Conservation (phyloP, 2,329 filamentous ascomycete species). For the Laburnicola sp. region DNA sequence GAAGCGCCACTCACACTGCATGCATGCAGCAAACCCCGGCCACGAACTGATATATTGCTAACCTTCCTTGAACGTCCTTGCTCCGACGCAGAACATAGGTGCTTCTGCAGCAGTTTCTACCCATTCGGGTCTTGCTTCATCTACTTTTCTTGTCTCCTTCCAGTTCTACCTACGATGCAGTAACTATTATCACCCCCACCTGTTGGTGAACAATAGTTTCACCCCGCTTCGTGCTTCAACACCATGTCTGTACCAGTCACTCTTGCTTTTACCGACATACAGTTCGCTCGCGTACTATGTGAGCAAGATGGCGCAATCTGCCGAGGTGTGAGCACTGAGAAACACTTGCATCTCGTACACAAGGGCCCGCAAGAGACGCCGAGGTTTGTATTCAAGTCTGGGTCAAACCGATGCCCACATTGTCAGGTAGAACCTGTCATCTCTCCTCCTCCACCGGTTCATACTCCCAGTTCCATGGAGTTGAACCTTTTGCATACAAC, state of each 20-base stretch:
- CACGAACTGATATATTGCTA: not conserved
- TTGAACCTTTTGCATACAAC: no score
- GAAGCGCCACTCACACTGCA: not conserved
- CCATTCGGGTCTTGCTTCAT: not conserved
- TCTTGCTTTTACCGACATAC: not conserved
- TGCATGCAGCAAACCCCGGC: slow-evolving; percentile 7
- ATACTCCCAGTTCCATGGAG: no score
- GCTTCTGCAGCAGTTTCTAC: not conserved
- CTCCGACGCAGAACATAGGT: not conserved
- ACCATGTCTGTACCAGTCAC: not conserved
- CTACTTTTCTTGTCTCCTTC: slow-evolving; percentile 11
- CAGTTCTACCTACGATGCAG: not conserved
- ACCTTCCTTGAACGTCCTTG: slow-evolving; percentile 12
- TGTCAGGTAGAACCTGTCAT: no score
- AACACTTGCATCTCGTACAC: no score
- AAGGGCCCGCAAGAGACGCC: not conserved
- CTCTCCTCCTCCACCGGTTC: no score
- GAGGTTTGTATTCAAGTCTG: not conserved
- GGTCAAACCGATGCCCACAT: not conserved
- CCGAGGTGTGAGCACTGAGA: not conserved
- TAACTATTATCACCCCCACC: not conserved
- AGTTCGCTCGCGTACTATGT: not conserved
- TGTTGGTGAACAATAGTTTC: not conserved
- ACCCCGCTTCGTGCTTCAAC: not conserved
- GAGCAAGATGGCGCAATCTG: not conserved